Conservation (phyloP, 169 alveolate species). For the Plasmodium gallinaceum region DNA sequence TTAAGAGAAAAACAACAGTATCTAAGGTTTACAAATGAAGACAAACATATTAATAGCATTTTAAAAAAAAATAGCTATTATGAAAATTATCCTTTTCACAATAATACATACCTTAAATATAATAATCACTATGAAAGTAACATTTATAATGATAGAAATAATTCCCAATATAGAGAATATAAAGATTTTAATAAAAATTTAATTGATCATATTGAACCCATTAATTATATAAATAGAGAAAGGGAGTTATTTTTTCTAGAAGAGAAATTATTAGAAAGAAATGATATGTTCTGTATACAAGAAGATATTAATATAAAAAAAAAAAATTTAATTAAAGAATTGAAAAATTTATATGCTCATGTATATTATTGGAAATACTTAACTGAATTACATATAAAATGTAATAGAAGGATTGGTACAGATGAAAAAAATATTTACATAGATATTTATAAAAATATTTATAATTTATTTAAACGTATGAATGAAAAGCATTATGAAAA, state of each 20-base stretch:
- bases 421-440: constrained; percentile 15
- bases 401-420: constrained; percentile 3
- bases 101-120: too few species aligned
- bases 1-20: too few species aligned
- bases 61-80: too few species aligned
- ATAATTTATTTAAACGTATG: constrained; percentile 39
- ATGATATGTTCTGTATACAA: neutral
- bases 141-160: too few species aligned
- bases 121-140: too few species aligned
- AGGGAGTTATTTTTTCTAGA: neutral
- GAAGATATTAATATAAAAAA: too few species aligned
- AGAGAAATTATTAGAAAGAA: neutral
- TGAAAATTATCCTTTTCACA: too few species aligned
- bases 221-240: neutral
- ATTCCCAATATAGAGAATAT: too few species aligned
- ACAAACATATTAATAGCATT: too few species aligned
- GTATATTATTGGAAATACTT: constrained; percentile 58
- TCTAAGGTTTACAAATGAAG: too few species aligned
- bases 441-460: constrained; percentile 51
- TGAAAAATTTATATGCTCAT: constrained; percentile 37
- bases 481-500: constrained; percentile 29
- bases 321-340: constrained; percentile 13
- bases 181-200: too few species aligned
- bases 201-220: too few species aligned
- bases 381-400: constrained; percentile 22